These are phyloP conservation scores for Ustilago trichophora DNA, from an alignment of 1,284 basidiomycete genomes.

Conservation along the genomic window DNA sequence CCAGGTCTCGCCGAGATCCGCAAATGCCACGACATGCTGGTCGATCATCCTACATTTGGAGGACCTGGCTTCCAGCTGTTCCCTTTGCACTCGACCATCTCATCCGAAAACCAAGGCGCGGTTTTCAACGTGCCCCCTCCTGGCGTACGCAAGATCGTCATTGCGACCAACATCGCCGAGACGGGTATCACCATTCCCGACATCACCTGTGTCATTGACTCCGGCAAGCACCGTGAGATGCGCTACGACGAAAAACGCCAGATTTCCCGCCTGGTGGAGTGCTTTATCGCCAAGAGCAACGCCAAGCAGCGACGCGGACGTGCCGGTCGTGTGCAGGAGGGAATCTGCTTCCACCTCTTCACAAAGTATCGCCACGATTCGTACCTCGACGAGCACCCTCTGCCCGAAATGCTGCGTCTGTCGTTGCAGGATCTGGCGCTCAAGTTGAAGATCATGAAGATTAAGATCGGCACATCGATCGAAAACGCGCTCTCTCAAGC, in stretches of 20 bases:
- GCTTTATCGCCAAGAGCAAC: slow-evolving; percentile 91
- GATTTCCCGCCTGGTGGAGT: slow-evolving; percentile 89
- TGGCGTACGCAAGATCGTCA: slow-evolving; percentile 88
- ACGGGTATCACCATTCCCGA: slow-evolving; percentile 98
- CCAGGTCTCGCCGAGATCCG: slow-evolving; percentile 87
- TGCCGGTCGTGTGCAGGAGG: slow-evolving; percentile 89
- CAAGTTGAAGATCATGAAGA: slow-evolving; percentile 95
- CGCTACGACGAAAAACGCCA: slow-evolving; percentile 95
- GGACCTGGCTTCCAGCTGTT: slow-evolving; percentile 78
- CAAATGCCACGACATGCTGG: slow-evolving; percentile 82
- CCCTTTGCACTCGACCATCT: slow-evolving; percentile 83
- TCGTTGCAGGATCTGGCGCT: slow-evolving; percentile 93
- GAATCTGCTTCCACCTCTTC: slow-evolving; percentile 95
- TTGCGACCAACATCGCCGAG: slow-evolving; percentile 79
- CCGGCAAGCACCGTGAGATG: slow-evolving; percentile 79
- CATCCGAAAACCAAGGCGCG: slow-evolving; percentile 80
- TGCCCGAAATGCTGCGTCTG: slow-evolving; percentile 94
- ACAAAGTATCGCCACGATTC: slow-evolving; percentile 86
- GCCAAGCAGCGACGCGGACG: slow-evolving; percentile 90
- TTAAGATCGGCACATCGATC: slow-evolving; percentile 81
- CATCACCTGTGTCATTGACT: slow-evolving; percentile 96
- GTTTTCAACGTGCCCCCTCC: slow-evolving; percentile 87
- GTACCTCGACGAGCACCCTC: slow-evolving; percentile 83
- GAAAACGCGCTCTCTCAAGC: slow-evolving; percentile 89
- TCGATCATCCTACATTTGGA: slow-evolving; percentile 80